Conservation (phyloP, 1,284 basidiomycete genomes). For the Hemileia vastatrix region DNA sequence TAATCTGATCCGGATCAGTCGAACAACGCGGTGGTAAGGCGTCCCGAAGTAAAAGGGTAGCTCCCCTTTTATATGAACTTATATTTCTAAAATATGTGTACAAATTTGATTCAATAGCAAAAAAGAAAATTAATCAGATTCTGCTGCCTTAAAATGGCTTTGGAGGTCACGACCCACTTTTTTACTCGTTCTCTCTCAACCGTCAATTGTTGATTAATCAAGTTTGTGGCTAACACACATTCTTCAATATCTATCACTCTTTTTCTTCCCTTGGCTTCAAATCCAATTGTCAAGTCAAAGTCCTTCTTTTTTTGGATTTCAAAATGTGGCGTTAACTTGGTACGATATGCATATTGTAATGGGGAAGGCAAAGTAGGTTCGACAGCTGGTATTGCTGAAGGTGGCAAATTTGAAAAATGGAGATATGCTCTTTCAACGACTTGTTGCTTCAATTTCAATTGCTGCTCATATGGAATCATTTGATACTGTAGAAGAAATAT, state of each 20-base stretch:
- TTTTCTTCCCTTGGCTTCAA: constrained; percentile 68
- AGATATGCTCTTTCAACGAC: constrained; percentile 79
- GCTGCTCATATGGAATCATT: constrained; percentile 78
- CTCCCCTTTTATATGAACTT: constrained; percentile 71
- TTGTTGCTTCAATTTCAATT: constrained; percentile 72
- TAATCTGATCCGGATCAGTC: constrained; percentile 27
- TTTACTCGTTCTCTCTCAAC: constrained; percentile 59
- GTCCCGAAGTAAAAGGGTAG: constrained; percentile 82
- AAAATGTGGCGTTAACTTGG: constrained; percentile 96
- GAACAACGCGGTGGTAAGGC: constrained; percentile 51
- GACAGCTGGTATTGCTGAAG: constrained; percentile 57
- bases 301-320: constrained; percentile 57
- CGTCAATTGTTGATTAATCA: constrained; percentile 63
- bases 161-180: constrained; percentile 51
- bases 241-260: constrained; percentile 90
- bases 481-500: constrained; percentile 41
- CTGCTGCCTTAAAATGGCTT: too few species aligned
- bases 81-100: constrained; percentile 61
- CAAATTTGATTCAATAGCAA: too few species aligned
- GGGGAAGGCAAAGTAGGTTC: constrained; percentile 74
- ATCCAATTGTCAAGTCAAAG: constrained; percentile 73
- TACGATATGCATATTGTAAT: constrained; percentile 80
- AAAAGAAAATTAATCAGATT: too few species aligned
- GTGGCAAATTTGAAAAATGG: constrained; percentile 59
- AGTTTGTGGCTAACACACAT: constrained; percentile 79